Conservation (phyloP, 768 basidiomycete species). For the Tremella yokohamensis region DNA sequence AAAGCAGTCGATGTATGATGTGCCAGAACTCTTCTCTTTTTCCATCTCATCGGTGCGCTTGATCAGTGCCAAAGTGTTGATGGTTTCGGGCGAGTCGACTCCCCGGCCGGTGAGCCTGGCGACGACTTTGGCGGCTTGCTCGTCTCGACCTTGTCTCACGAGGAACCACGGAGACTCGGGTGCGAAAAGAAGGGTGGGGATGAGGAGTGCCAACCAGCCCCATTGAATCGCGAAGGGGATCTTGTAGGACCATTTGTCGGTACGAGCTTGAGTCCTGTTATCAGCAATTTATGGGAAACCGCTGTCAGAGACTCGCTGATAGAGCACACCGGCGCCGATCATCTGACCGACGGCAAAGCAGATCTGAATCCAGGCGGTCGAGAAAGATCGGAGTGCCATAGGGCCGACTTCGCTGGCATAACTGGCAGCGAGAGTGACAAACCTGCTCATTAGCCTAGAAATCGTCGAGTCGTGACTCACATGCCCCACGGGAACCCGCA, state of each 20-base stretch:
- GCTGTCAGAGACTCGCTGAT: no score
- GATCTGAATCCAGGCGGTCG: conserved; percentile 38
- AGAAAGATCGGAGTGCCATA: conserved; percentile 38
- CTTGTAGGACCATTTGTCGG: conserved; percentile 30
- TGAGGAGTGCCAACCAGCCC: neutral
- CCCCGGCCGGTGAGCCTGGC: neutral
- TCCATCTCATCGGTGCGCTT: conserved; percentile 29
- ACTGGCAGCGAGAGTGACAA: no score
- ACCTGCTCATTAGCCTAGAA: conserved; percentile 42
- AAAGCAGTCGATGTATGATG: conserved; percentile 33
- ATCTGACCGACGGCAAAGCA: conserved; percentile 45
- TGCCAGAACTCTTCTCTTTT: conserved; percentile 12
- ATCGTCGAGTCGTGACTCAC: conserved; percentile 45
- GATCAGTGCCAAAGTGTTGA: neutral
- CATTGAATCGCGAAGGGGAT: conserved; percentile 38
- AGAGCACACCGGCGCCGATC: no score
- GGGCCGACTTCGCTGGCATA: conserved; percentile 49
- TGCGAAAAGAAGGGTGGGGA: conserved; percentile 9
- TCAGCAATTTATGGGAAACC: conserved; percentile 45
- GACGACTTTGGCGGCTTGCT: neutral
- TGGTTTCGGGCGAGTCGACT: neutral
- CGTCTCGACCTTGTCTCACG: conserved; percentile 5
- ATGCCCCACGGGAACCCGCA: conserved; percentile 35
- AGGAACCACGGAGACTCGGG: conserved; percentile 36
- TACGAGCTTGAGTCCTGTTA: conserved; percentile 32